Evolutionary conservation across 345 rosid genomes (phyloP).

Genomic region (Mallotus nudiflorus): DNA sequence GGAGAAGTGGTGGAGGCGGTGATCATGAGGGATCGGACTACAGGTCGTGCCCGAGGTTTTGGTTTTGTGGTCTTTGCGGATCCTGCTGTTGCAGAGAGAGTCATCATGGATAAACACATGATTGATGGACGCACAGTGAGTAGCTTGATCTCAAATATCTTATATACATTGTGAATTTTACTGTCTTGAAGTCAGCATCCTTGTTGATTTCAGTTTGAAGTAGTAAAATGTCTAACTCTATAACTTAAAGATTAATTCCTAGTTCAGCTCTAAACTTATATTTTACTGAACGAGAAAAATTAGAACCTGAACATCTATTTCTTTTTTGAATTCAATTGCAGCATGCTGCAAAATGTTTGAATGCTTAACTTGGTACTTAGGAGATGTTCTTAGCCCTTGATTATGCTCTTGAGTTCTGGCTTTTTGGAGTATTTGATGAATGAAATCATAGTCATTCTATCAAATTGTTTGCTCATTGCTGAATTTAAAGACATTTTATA

Average conservation of each 20-base stretch:
- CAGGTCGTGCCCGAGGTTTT: conserved; percentile 96
- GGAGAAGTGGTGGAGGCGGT: conserved; percentile 94
- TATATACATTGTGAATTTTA: conserved; percentile 15
- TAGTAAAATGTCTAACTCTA: neutral
- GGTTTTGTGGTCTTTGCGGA: conserved; percentile 90
- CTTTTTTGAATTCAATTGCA: conserved; percentile 6
- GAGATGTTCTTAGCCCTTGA: neutral
- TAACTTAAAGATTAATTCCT: neutral
- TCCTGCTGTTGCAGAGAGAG: conserved; percentile 90
- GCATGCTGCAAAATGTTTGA: neutral
- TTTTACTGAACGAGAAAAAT: neutral
- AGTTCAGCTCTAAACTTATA: neutral
- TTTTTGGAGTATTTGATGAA: neutral
- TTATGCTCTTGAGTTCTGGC: conserved; percentile 1
- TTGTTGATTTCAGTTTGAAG: neutral
- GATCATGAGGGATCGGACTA: conserved; percentile 95
- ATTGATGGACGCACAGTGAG: conserved; percentile 94
- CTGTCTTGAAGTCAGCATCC: neutral
- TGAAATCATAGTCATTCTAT: neutral
- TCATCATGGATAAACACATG: conserved; percentile 87
- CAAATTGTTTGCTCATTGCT: neutral
- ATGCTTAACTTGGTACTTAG: neutral
- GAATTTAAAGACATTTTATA: neutral
- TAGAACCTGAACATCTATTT: neutral
- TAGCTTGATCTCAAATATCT: conserved; percentile 22